A percentile compares a stretch with the other conserved stretches of the same genome.
phyloP scores from a whole-genome alignment of 495 filamentous ascomycete genomes.

The Melanomma pulvis-pyrius region DNA sequence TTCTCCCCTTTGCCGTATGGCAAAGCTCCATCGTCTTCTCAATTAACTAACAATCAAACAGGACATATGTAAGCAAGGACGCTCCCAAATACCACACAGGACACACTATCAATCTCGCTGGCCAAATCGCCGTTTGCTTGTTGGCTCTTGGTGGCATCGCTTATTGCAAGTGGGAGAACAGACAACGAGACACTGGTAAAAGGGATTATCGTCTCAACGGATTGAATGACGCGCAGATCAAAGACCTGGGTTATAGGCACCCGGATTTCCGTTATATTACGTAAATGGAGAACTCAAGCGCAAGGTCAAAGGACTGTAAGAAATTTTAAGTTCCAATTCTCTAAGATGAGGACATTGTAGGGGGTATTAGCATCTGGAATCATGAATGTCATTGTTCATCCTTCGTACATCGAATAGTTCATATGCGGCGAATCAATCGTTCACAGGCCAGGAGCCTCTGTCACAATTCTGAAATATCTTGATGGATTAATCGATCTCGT shows the following conservation, averaged over 20 bases:
- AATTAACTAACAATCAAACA: constrained; percentile 15
- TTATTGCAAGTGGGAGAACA: constrained; percentile 59
- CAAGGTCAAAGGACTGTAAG: not conserved
- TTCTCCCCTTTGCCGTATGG: not conserved
- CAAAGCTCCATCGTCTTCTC: not conserved
- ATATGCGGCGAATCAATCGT: too few relatives aligned
- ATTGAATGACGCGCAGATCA: constrained; percentile 51
- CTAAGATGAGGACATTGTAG: not conserved
- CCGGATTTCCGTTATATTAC: constrained; percentile 58
- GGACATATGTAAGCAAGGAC: constrained; percentile 57
- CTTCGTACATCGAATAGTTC: not conserved
- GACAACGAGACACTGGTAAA: constrained; percentile 51
- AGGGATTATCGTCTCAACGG: constrained; percentile 58
- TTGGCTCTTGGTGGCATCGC: constrained; percentile 53
- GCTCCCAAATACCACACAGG: constrained; percentile 56
- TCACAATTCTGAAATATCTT: too few relatives aligned
- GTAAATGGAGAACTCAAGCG: constrained; percentile 6
- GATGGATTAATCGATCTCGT: too few relatives aligned
- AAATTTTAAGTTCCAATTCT: not conserved
- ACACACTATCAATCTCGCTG: constrained; percentile 62
- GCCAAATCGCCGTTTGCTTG: constrained; percentile 49
- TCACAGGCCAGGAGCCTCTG: too few relatives aligned
- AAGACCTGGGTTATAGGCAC: constrained; percentile 56
- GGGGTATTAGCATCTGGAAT: not conserved
- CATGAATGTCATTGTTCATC: not conserved